Evolutionary conservation across 192 early-diverging fungal species (phyloP).

Genomic region (Neocallimastix lanati): DNA sequence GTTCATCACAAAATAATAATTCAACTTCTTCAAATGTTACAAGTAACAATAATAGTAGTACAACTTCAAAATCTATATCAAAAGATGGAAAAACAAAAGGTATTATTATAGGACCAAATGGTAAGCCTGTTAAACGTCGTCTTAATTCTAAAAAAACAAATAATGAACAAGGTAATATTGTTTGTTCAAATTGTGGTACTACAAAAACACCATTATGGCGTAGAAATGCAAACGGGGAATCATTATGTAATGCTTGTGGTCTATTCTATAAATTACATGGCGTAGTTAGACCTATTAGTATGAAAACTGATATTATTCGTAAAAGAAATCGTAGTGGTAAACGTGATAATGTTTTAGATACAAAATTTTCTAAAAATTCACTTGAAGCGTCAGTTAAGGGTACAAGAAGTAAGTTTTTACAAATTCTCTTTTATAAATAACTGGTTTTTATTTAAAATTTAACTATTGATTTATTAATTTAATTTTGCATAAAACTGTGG

Average conservation of each 20-base stretch:
- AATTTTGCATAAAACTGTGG: no score
- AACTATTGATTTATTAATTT: no score
- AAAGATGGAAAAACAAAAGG: neutral
- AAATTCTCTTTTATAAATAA: no score
- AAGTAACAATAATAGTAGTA: neutral
- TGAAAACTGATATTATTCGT: constrained; percentile 80
- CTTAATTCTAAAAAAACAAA: neutral
- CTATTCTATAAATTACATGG: constrained; percentile 90
- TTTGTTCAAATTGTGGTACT: constrained; percentile 66
- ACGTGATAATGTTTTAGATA: neutral
- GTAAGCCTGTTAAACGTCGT: neutral
- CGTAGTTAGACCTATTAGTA: constrained; percentile 60
- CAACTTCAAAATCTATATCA: neutral
- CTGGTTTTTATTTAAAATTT: no score
- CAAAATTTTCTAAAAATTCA: neutral
- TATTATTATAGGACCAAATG: neutral
- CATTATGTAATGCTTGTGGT: constrained; percentile 94
- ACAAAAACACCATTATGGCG: constrained; percentile 93
- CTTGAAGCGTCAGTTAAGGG: neutral
- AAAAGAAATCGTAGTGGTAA: constrained; percentile 55
- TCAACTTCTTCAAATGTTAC: neutral
- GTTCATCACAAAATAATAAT: neutral
- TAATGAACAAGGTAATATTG: neutral
- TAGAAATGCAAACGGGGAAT: constrained; percentile 67
- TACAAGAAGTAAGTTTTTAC: neutral